Evolutionary conservation across 2,329 filamentous ascomycete genomes (phyloP).

Genomic region (Clarireedia homoeocarpa): DNA sequence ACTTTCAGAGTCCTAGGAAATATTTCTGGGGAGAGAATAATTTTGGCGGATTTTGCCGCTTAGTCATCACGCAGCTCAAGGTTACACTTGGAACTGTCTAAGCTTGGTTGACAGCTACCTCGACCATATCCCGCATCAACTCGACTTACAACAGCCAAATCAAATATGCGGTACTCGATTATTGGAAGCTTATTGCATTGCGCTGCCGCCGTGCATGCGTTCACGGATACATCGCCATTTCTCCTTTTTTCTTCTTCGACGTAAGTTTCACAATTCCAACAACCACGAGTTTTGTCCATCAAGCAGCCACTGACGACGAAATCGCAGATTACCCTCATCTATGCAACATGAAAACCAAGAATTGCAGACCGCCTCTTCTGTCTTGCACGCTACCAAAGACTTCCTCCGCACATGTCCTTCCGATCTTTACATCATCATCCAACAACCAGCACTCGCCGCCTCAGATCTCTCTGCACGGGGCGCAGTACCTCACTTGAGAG

Average conservation of each 20-base stretch:
- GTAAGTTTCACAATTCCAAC: slow-evolving; percentile 16
- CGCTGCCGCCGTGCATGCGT: slow-evolving; percentile 57
- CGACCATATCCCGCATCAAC: not conserved
- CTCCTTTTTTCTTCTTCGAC: slow-evolving; percentile 67
- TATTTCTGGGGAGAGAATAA: slow-evolving; percentile 8
- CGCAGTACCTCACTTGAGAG: slow-evolving; percentile 41
- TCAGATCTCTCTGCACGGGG: slow-evolving; percentile 53
- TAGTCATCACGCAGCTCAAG: not conserved
- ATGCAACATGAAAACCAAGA: slow-evolving; percentile 12
- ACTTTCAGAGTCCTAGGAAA: not conserved
- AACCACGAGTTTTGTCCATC: not conserved
- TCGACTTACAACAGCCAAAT: slow-evolving; percentile 7
- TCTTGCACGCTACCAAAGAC: slow-evolving; percentile 21
- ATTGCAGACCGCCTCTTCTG: slow-evolving; percentile 18
- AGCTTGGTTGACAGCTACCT: not conserved
- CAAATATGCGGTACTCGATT: slow-evolving; percentile 48
- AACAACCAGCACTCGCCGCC: slow-evolving; percentile 66
- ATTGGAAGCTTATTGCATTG: slow-evolving; percentile 42
- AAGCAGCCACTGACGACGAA: not conserved
- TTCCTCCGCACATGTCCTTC: slow-evolving; percentile 63
- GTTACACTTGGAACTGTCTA: not conserved
- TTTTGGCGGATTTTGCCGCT: slow-evolving; percentile 2
- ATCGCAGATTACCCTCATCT: slow-evolving; percentile 15
- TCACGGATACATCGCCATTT: slow-evolving; percentile 83
- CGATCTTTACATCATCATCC: slow-evolving; percentile 67